A percentile compares a stretch with the other conserved stretches of the same genome.
phyloP scores from a whole-genome alignment of 257 asterid genomes.

The Solanum sparsipilum region DNA sequence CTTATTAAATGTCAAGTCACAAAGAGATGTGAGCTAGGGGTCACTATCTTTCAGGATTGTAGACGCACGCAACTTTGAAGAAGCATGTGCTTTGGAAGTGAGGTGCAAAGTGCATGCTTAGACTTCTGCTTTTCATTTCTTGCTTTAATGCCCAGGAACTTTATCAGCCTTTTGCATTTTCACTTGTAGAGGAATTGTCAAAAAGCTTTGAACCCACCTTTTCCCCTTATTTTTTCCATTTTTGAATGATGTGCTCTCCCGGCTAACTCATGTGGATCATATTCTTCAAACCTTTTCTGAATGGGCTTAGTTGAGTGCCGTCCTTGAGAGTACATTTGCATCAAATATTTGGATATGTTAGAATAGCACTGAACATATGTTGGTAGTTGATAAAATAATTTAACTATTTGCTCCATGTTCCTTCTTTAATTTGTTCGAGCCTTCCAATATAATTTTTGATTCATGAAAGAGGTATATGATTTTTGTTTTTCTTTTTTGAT shows the following conservation, averaged over 20 bases:
- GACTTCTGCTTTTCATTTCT: not conserved
- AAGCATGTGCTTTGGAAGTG: not conserved
- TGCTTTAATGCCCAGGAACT: not conserved
- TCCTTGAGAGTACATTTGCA: not conserved
- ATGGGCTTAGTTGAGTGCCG: not conserved
- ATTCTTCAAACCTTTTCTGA: not conserved
- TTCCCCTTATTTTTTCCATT: not conserved
- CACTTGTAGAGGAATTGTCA: not conserved
- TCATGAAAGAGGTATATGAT: not conserved
- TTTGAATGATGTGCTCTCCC: not conserved
- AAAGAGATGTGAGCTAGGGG: not conserved
- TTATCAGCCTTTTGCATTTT: not conserved
- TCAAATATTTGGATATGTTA: not conserved
- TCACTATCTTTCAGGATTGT: not conserved
- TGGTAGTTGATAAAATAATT: not conserved
- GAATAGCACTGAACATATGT: not conserved
- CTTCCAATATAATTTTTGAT: not conserved
- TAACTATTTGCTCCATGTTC: not conserved
- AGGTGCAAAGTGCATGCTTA: not conserved
- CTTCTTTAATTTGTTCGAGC: not conserved
- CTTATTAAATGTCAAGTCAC: not conserved
- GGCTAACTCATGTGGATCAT: not conserved
- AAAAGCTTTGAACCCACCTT: not conserved
- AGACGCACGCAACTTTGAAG: not conserved
- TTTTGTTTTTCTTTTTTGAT: not conserved